Conservation (phyloP, 805 yeast species). For the Blastobotrys americana region DNA sequence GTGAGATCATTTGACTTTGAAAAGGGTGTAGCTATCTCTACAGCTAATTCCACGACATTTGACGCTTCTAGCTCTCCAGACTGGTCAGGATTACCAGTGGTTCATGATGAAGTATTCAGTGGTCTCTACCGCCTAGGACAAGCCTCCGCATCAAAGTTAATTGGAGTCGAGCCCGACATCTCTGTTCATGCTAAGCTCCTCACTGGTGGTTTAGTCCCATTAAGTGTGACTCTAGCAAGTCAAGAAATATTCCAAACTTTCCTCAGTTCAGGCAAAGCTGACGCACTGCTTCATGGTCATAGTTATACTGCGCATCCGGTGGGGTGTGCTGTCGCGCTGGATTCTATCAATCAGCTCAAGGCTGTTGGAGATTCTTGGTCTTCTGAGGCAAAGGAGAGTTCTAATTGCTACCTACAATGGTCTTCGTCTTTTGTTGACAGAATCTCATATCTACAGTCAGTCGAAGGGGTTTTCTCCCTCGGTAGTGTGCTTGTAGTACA, state of each 20-base stretch:
- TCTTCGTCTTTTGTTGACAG: slow-evolving; percentile 14
- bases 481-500: slow-evolving; percentile 21
- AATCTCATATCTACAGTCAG: slow-evolving; percentile 11
- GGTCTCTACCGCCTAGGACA: slow-evolving; percentile 24
- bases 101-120: slow-evolving; percentile 24
- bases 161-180: slow-evolving; percentile 21
- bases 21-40: slow-evolving; percentile 10
- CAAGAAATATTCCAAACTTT: slow-evolving; percentile 21
- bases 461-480: slow-evolving; percentile 18
- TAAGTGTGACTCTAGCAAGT: slow-evolving; percentile 21
- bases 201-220: slow-evolving; percentile 24
- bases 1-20: slow-evolving; percentile 13
- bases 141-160: slow-evolving; percentile 14
- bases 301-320: slow-evolving; percentile 25
- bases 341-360: slow-evolving; percentile 9
- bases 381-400: slow-evolving; percentile 13
- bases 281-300: slow-evolving; percentile 25
- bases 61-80: neutral
- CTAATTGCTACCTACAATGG: slow-evolving; percentile 19
- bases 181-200: slow-evolving; percentile 24
- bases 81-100: slow-evolving; percentile 23
- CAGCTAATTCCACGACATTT: neutral
- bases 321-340: slow-evolving; percentile 22
- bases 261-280: slow-evolving; percentile 18
- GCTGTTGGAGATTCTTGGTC: slow-evolving; percentile 8